phyloP scores from a whole-genome alignment of 2,329 filamentous ascomycete genomes.

The Hirsutella rhossiliensis region DNA sequence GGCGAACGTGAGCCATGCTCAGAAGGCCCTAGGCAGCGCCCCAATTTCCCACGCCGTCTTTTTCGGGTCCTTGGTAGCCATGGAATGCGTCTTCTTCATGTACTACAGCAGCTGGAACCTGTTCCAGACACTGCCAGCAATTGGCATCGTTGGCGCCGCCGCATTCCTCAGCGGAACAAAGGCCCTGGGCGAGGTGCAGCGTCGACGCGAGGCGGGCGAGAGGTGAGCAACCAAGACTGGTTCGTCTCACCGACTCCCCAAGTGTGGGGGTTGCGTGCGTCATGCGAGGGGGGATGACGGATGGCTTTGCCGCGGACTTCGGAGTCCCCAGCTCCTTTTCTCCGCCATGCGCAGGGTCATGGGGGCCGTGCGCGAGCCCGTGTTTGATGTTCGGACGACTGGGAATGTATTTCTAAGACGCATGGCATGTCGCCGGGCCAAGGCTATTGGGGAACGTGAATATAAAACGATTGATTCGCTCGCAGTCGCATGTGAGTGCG shows the following conservation, averaged over 20 bases:
- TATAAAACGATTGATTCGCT: no score
- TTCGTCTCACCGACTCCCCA: neutral
- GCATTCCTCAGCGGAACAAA: slow-evolving; percentile 80
- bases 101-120: slow-evolving; percentile 91
- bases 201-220: slow-evolving; percentile 67
- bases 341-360: neutral
- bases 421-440: neutral
- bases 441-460: no score
- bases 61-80: slow-evolving; percentile 72
- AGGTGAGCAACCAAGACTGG: slow-evolving; percentile 23
- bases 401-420: neutral
- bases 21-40: slow-evolving; percentile 61
- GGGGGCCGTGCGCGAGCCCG: neutral
- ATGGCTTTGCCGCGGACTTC: neutral
- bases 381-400: neutral
- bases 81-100: slow-evolving; percentile 87
- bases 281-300: neutral
- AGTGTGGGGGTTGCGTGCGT: neutral
- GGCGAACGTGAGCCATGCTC: slow-evolving; percentile 68
- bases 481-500: no score
- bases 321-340: no score
- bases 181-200: slow-evolving; percentile 87
- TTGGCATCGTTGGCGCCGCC: slow-evolving; percentile 53
- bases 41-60: slow-evolving; percentile 76
- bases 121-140: slow-evolving; percentile 74